phyloP scores from a whole-genome alignment of 129 eudicot species.

The Tanacetum coccineum region DNA sequence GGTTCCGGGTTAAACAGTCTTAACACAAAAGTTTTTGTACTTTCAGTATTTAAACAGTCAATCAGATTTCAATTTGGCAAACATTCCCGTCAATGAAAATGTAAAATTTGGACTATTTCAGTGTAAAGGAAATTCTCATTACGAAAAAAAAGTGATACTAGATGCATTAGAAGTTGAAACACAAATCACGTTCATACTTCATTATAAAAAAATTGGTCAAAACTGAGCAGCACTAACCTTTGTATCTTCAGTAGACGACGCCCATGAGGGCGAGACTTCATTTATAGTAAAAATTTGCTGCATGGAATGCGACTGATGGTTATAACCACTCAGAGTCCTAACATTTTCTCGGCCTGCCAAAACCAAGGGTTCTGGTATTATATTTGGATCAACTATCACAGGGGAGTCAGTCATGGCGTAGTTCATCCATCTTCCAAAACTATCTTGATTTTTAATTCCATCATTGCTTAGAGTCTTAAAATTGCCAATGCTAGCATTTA shows the following conservation, averaged over 20 bases:
- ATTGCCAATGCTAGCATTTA: conserved; percentile 27
- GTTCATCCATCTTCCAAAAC: conserved; percentile 80
- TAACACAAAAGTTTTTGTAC: background rate
- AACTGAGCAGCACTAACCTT: conserved; percentile 46
- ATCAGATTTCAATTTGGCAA: background rate
- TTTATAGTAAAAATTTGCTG: conserved; percentile 62
- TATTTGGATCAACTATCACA: conserved; percentile 40
- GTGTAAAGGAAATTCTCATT: background rate
- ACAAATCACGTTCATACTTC: background rate
- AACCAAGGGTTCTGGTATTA: conserved; percentile 39
- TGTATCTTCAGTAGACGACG: conserved; percentile 72
- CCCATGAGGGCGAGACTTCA: conserved; percentile 88
- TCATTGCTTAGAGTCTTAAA: conserved; percentile 31
- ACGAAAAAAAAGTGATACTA: background rate
- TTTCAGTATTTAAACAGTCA: background rate
- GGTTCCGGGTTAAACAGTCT: background rate
- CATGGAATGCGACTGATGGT: conserved; percentile 31
- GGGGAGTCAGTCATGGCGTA: conserved; percentile 60
- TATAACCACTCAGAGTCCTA: conserved; percentile 26
- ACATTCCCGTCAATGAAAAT: background rate
- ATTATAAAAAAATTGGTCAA: background rate
- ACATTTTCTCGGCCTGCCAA: conserved; percentile 4
- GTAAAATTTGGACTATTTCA: conserved; percentile 10
- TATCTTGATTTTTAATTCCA: conserved; percentile 53
- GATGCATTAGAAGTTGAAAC: background rate